phyloP scores from a whole-genome alignment of 805 yeast species.

The Jamesozyma gamospora region DNA sequence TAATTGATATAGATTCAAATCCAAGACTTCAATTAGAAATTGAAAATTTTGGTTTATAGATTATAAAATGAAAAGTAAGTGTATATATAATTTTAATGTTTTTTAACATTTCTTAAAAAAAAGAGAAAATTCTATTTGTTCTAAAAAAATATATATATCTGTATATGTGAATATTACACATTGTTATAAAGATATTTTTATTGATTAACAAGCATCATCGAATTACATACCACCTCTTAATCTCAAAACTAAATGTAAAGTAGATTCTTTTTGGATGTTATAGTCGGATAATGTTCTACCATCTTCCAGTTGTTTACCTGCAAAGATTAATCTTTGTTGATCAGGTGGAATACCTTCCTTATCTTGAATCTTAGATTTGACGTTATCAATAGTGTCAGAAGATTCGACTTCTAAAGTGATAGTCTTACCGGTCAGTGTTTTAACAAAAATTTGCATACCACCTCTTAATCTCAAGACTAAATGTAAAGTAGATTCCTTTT shows the following conservation, averaged over 20 bases:
- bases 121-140: no score
- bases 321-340: constrained; percentile 60
- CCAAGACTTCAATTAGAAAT: constrained; percentile 36
- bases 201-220: no score
- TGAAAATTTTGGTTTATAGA: constrained; percentile 12
- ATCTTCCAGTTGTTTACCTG: constrained; percentile 64
- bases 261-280: constrained; percentile 65
- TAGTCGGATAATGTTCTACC: constrained; percentile 64
- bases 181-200: no score
- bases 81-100: background rate
- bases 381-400: constrained; percentile 89
- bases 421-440: constrained; percentile 96
- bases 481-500: constrained; percentile 84
- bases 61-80: no score
- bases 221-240: constrained; percentile 50
- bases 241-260: constrained; percentile 61
- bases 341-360: constrained; percentile 67
- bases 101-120: background rate
- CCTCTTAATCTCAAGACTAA: constrained; percentile 83
- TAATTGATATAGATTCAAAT: constrained; percentile 34
- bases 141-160: no score
- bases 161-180: no score
- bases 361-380: constrained; percentile 68
- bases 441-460: constrained; percentile 88
- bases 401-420: constrained; percentile 93